These are phyloP conservation scores for Solanum pinnatisectum DNA, from an alignment of 257 asterid species.

Conservation along the genomic window DNA sequence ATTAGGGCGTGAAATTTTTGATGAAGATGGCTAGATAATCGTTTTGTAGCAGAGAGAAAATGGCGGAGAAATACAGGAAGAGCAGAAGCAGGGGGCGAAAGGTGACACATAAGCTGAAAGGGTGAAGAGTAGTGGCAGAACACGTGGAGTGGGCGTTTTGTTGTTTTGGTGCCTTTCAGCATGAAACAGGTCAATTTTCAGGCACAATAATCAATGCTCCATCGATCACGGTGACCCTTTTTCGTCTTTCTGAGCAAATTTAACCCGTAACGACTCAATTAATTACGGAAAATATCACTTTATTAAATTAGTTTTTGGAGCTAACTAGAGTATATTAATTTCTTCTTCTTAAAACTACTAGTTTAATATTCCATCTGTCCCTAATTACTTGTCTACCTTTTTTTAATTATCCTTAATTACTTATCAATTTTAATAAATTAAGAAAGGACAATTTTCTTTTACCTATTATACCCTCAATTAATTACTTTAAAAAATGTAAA, in stretches of 20 bases:
- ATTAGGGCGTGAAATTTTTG: neutral
- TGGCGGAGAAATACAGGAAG: neutral
- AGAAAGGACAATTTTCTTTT: rapidly evolving
- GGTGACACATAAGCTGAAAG: neutral
- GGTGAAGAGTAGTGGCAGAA: neutral
- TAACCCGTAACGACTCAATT: neutral
- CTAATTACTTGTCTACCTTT: no score
- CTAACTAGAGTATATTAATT: neutral
- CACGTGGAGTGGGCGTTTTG: neutral
- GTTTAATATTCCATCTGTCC: no score
- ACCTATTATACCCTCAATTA: no score
- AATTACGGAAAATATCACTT: neutral
- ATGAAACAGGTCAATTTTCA: neutral
- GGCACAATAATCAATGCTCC: neutral
- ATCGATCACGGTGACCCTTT: neutral
- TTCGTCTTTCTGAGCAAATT: neutral
- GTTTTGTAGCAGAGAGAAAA: neutral
- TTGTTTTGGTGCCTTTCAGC: neutral
- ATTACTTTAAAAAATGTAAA: no score
- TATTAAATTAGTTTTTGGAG: neutral
- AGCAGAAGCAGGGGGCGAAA: neutral
- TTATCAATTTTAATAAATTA: no score
- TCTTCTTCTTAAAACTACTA: neutral
- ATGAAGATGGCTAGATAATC: neutral
- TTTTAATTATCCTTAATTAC: no score